A percentile compares a stretch with the other conserved stretches of the same genome.
Conservation (phyloP, 176 grass and related monocot genomes). For the Ampelocalamus luodianensis region DNA sequence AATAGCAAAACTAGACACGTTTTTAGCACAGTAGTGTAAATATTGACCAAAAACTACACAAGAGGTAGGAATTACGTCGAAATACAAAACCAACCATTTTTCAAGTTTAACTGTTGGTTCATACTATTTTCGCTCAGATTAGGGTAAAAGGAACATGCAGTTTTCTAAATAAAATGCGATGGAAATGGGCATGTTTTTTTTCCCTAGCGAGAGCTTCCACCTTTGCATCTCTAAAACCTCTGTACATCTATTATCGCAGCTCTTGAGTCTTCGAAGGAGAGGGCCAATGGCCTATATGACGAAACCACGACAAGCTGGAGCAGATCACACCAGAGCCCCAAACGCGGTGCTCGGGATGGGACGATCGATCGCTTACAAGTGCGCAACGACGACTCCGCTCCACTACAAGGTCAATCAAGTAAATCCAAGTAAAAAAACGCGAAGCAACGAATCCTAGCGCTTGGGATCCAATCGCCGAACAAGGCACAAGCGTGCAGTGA, state of each 20-base stretch:
- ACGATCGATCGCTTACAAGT: background rate
- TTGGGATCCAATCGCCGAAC: conserved; percentile 15
- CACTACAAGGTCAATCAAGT: background rate
- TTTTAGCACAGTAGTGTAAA: background rate
- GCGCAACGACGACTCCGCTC: background rate
- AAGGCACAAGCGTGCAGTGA: background rate
- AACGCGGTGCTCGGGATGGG: conserved; percentile 8
- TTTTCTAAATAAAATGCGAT: background rate
- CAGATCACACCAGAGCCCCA: background rate
- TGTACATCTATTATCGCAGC: background rate
- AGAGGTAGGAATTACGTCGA: background rate
- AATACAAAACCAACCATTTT: background rate
- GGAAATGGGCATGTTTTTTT: background rate
- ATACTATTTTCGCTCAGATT: background rate
- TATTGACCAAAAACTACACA: background rate
- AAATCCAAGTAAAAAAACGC: conserved; percentile 26
- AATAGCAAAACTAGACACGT: background rate
- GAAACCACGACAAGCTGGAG: background rate
- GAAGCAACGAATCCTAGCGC: background rate
- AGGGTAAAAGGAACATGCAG: background rate
- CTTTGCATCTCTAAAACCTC: background rate
- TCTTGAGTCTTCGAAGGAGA: too few relatives aligned
- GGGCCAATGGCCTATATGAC: too few relatives aligned
- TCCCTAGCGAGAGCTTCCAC: background rate
- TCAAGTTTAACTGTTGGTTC: too few relatives aligned